Percentiles rank a stretch among this genome's conserved stretches.
Evolutionary conservation across 371 early-diverging fungal species (phyloP).

Genomic region (Circinella umbellata): DNA sequence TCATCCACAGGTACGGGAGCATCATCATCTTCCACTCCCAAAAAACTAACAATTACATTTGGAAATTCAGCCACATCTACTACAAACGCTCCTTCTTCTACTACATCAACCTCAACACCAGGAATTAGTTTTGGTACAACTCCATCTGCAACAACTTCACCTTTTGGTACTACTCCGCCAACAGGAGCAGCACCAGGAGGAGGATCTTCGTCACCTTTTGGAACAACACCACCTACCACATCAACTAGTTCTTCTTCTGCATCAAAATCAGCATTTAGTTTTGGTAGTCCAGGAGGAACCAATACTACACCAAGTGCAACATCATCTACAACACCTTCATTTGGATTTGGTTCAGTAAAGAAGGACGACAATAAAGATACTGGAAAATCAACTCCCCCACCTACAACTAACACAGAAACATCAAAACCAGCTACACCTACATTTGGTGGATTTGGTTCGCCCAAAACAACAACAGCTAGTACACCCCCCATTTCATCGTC

Average conservation of each 20-base stretch:
- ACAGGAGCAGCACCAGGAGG: background rate
- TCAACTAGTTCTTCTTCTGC: constrained; percentile 1
- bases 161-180: background rate
- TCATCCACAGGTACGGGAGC: background rate
- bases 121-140: constrained; percentile 11
- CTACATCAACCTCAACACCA: constrained; percentile 2
- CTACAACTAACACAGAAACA: background rate
- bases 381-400: background rate
- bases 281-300: constrained; percentile 4
- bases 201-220: constrained; percentile 1
- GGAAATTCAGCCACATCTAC: background rate
- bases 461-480: background rate
- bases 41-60: constrained; percentile 7
- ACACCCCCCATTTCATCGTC: background rate
- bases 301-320: constrained; percentile 10
- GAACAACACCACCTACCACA: constrained; percentile 6
- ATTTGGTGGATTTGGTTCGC: background rate
- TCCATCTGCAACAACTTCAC: background rate
- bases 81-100: background rate
- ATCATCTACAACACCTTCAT: constrained; percentile 10
- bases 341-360: background rate
- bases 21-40: background rate
- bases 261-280: constrained; percentile 10
- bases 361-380: constrained; percentile 14
- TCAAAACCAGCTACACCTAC: background rate